Conservation (phyloP, 176 grass and related monocot genomes). For the Rhynchospora pubera region DNA sequence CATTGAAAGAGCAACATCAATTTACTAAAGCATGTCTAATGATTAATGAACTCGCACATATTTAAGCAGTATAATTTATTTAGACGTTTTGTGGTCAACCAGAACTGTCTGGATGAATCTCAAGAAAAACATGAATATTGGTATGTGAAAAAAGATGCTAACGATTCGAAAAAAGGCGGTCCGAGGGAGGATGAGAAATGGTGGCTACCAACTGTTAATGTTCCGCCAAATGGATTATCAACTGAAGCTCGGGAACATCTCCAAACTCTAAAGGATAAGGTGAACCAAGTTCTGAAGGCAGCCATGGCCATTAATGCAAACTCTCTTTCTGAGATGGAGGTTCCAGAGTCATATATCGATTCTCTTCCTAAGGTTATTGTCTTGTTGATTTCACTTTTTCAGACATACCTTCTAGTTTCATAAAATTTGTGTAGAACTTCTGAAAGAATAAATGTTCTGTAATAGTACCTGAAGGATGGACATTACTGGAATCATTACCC, state of each 20-base stretch:
- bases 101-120: constrained; percentile 69
- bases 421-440: background rate
- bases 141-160: constrained; percentile 49
- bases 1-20: background rate
- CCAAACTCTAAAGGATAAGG: constrained; percentile 62
- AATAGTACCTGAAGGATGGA: too few relatives aligned
- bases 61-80: background rate
- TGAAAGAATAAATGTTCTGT: too few relatives aligned
- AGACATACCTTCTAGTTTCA: background rate
- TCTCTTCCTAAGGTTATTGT: constrained; percentile 58
- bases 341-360: constrained; percentile 58
- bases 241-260: constrained; percentile 42
- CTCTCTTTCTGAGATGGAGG: constrained; percentile 56
- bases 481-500: background rate
- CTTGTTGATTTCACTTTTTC: background rate
- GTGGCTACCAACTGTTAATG: constrained; percentile 76
- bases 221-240: constrained; percentile 51
- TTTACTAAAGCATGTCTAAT: background rate
- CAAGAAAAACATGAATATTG: constrained; percentile 52
- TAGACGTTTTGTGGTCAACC: background rate
- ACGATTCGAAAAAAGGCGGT: constrained; percentile 15
- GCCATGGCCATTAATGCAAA: constrained; percentile 76
- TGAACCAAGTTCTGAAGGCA: constrained; percentile 73
- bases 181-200: constrained; percentile 53
- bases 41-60: background rate